Percentiles rank a stretch among this genome's conserved stretches.
Evolutionary conservation across 305 asterid species (phyloP).

Genomic region (Fraxinus greggii): DNA sequence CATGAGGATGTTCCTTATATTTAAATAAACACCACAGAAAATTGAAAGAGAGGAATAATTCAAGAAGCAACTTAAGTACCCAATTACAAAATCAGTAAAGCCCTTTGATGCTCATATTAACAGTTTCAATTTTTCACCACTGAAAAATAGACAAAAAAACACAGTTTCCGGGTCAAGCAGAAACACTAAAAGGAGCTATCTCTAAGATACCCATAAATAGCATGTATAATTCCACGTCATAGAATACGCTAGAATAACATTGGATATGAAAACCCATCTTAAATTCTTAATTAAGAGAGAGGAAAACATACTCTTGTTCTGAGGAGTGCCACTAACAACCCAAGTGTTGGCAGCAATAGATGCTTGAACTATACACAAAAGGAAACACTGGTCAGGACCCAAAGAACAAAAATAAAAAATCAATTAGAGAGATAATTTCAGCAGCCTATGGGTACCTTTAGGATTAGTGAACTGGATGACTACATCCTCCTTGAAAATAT

Average conservation of each 20-base stretch:
- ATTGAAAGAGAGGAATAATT: neutral
- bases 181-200: neutral
- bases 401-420: neutral
- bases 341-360: slow-evolving; percentile 86
- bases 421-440: neutral
- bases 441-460: slow-evolving; percentile 39
- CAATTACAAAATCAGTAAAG: neutral
- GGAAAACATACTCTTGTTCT: slow-evolving; percentile 63
- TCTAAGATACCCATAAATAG: neutral
- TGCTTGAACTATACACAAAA: slow-evolving; percentile 63
- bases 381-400: neutral
- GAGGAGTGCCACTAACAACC: slow-evolving; percentile 88
- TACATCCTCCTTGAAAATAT: slow-evolving; percentile 81
- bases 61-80: neutral
- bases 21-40: neutral
- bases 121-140: neutral
- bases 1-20: neutral
- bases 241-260: neutral
- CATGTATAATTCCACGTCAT: neutral
- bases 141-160: neutral
- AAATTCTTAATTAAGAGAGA: neutral
- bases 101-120: neutral
- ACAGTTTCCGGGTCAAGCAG: neutral
- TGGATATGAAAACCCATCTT: neutral
- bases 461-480: slow-evolving; percentile 76